These are phyloP conservation scores for Fomitopsis palustris DNA, from an alignment of 1,284 basidiomycete species.

Conservation along the genomic window DNA sequence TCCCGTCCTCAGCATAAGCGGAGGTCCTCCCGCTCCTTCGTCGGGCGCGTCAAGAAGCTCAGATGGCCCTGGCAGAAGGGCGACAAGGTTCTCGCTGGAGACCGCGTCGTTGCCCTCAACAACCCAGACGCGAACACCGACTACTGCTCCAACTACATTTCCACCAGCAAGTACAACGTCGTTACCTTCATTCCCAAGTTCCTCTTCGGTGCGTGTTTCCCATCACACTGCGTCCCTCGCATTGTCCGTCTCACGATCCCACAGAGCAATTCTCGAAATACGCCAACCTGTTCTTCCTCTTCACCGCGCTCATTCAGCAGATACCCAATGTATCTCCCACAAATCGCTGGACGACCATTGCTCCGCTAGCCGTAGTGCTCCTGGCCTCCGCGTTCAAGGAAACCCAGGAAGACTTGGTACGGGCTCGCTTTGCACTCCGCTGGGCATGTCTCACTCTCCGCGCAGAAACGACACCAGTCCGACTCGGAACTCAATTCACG, in stretches of 20 bases:
- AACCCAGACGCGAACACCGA: slow-evolving; percentile 58
- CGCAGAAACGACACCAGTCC: slow-evolving; percentile 91
- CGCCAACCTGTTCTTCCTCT: slow-evolving; percentile 98
- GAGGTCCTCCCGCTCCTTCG: slow-evolving; percentile 19
- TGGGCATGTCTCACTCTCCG: background rate
- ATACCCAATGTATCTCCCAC: slow-evolving; percentile 98
- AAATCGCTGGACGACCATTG: slow-evolving; percentile 94
- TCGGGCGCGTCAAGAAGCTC: slow-evolving; percentile 42
- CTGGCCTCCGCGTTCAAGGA: slow-evolving; percentile 98
- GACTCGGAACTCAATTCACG: slow-evolving; percentile 92
- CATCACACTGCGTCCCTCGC: background rate
- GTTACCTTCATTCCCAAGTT: slow-evolving; percentile 93
- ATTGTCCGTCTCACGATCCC: background rate
- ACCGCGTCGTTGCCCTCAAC: slow-evolving; percentile 77
- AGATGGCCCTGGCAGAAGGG: slow-evolving; percentile 79
- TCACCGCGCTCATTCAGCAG: slow-evolving; percentile 98
- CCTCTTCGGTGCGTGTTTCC: slow-evolving; percentile 66
- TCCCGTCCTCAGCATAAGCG: slow-evolving; percentile 12
- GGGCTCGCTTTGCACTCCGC: background rate
- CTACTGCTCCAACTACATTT: slow-evolving; percentile 83
- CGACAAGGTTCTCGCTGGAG: slow-evolving; percentile 54
- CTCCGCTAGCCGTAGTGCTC: slow-evolving; percentile 85
- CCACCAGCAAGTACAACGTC: slow-evolving; percentile 94
- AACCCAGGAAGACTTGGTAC: slow-evolving; percentile 86
- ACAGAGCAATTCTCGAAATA: slow-evolving; percentile 98